Percentiles rank a stretch among this genome's conserved stretches.
These are phyloP conservation scores for Aspergillus thermomutatus DNA, from an alignment of 2,329 filamentous ascomycete genomes.

Conservation along the genomic window DNA sequence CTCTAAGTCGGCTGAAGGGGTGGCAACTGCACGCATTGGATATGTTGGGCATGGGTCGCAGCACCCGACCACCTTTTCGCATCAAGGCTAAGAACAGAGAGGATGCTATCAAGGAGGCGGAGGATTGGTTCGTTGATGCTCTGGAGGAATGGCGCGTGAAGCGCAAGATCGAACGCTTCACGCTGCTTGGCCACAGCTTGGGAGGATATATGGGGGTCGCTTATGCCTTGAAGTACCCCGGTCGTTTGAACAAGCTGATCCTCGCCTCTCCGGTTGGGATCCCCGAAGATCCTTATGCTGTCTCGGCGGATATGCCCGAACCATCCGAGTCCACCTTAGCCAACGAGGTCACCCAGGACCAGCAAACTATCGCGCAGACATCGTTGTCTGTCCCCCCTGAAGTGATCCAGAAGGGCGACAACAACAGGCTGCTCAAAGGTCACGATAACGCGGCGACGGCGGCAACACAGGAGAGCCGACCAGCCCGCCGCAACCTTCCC, in stretches of 20 bases:
- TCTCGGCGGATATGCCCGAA: constrained; percentile 75
- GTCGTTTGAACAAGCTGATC: constrained; percentile 91
- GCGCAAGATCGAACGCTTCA: constrained; percentile 88
- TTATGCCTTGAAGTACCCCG: constrained; percentile 95
- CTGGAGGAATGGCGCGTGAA: constrained; percentile 92
- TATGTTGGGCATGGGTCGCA: constrained; percentile 91
- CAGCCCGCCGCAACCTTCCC: constrained; percentile 63
- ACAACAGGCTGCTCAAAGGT: constrained; percentile 53
- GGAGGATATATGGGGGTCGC: constrained; percentile 94
- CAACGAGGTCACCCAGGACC: constrained; percentile 77
- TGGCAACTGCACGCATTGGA: constrained; percentile 95
- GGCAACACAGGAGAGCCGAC: constrained; percentile 28
- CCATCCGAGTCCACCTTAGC: constrained; percentile 68
- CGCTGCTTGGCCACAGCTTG: constrained; percentile 85
- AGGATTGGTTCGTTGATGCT: constrained; percentile 93
- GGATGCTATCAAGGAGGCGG: constrained; percentile 80
- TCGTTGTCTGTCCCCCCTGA: constrained; percentile 18
- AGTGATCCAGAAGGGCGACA: constrained; percentile 36
- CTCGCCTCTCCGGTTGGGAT: constrained; percentile 92
- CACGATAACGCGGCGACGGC: constrained; percentile 15
- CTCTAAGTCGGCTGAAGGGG: constrained; percentile 70
- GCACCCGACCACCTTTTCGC: constrained; percentile 76
- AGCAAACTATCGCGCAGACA: constrained; percentile 44
- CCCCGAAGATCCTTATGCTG: constrained; percentile 88
- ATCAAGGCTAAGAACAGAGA: constrained; percentile 78